Percentiles rank a stretch among this genome's conserved stretches.
Evolutionary conservation across 2,329 filamentous ascomycete species (phyloP).

Genomic region (Verticillium nubilum): DNA sequence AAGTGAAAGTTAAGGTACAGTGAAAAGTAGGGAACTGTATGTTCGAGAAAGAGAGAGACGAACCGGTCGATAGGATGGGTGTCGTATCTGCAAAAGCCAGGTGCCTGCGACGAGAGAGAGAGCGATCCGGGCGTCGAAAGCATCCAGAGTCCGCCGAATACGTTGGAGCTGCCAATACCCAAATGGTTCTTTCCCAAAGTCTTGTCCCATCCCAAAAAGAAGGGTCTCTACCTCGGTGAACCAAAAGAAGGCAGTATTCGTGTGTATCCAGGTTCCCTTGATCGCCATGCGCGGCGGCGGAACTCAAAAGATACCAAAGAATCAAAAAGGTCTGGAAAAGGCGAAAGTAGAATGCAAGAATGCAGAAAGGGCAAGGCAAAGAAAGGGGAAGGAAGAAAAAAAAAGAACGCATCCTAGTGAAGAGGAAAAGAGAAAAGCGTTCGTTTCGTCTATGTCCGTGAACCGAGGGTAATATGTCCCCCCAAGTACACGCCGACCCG

Average conservation of each 20-base stretch:
- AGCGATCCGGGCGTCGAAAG: too few species aligned
- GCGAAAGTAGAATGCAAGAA: slow-evolving; percentile 2
- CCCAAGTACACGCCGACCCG: slow-evolving; percentile 12
- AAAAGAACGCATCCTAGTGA: slow-evolving; percentile 5
- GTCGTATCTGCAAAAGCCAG: too few species aligned
- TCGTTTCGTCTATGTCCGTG: slow-evolving; percentile 13
- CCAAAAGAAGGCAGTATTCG: background rate
- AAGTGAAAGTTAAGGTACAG: too few species aligned
- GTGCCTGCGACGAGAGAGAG: too few species aligned
- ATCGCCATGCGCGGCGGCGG: background rate
- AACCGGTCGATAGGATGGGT: too few species aligned
- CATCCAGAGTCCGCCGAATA: too few species aligned
- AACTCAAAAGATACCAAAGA: background rate
- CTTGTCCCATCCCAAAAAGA: too few species aligned
- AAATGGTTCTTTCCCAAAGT: too few species aligned
- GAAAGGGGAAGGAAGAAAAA: background rate
- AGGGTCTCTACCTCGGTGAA: background rate
- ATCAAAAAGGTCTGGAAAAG: background rate
- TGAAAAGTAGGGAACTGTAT: too few species aligned
- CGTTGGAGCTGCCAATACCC: too few species aligned
- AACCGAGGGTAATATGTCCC: slow-evolving; percentile 3
- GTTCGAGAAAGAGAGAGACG: too few species aligned
- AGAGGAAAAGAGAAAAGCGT: slow-evolving; percentile 1
- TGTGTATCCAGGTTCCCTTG: background rate
- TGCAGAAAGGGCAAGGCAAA: slow-evolving; percentile 2